Percentiles rank a stretch among this genome's conserved stretches.
Evolutionary conservation across 2,329 filamentous ascomycete genomes (phyloP).

Genomic region (Monilinia aucupariae): DNA sequence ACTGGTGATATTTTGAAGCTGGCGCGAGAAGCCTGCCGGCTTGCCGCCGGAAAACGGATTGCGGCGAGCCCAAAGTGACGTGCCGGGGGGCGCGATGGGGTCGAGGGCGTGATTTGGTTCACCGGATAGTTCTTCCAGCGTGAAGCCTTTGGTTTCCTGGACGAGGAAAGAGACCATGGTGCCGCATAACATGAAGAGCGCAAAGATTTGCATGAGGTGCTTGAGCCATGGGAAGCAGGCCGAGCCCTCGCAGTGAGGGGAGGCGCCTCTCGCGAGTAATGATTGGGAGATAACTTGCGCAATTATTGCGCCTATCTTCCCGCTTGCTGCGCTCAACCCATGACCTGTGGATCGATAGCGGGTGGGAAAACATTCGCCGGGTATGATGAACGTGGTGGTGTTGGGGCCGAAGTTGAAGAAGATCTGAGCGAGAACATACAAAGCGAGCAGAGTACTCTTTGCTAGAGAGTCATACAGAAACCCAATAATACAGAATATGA

Average conservation of each 20-base stretch:
- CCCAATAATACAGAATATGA: conserved; percentile 57
- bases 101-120: conserved; percentile 38
- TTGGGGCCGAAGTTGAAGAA: conserved; percentile 64
- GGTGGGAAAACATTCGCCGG: conserved; percentile 60
- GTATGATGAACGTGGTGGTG: conserved; percentile 60
- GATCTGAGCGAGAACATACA: conserved; percentile 61
- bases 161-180: conserved; percentile 65
- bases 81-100: background rate
- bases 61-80: conserved; percentile 10
- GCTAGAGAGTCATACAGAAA: conserved; percentile 50
- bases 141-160: conserved; percentile 70
- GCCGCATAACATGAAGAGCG: conserved; percentile 73
- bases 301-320: conserved; percentile 63
- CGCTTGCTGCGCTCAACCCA: conserved; percentile 59
- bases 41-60: conserved; percentile 26
- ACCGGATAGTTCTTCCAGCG: conserved; percentile 64
- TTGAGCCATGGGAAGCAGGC: conserved; percentile 57
- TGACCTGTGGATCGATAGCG: conserved; percentile 58
- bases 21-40: conserved; percentile 25
- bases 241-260: conserved; percentile 44
- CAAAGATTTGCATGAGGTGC: conserved; percentile 71
- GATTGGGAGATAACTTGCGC: conserved; percentile 62
- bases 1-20: background rate
- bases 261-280: conserved; percentile 52
- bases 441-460: conserved; percentile 47